A percentile compares a stretch with the other conserved stretches of the same genome.
These are phyloP conservation scores for Dissophora ornata DNA, from an alignment of 192 early-diverging fungal species.

Conservation along the genomic window DNA sequence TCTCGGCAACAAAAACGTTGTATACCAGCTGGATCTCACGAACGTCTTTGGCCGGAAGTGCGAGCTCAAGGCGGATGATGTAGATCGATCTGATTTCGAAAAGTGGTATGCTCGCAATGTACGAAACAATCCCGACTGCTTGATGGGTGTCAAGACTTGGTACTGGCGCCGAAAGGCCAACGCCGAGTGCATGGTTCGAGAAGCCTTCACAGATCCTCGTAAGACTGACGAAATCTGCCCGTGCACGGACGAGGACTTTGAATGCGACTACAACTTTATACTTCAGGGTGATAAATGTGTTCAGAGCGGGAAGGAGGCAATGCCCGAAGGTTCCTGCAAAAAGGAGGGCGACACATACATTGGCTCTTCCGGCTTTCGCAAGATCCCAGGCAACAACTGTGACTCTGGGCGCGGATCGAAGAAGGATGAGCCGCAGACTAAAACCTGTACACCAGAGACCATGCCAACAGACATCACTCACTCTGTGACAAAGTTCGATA, in stretches of 20 bases:
- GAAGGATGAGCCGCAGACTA: slow-evolving; percentile 68
- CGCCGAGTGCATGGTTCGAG: slow-evolving; percentile 80
- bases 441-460: slow-evolving; percentile 60
- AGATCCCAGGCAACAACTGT: slow-evolving; percentile 89
- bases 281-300: slow-evolving; percentile 71
- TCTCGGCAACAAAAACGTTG: slow-evolving; percentile 39
- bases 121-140: slow-evolving; percentile 71
- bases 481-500: slow-evolving; percentile 40
- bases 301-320: slow-evolving; percentile 59
- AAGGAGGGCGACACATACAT: slow-evolving; percentile 70
- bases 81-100: slow-evolving; percentile 75
- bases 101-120: slow-evolving; percentile 73
- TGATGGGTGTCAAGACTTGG: slow-evolving; percentile 79
- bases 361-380: slow-evolving; percentile 82
- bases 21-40: slow-evolving; percentile 80
- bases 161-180: slow-evolving; percentile 83
- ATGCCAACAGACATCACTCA: slow-evolving; percentile 39
- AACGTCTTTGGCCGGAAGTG: slow-evolving; percentile 73
- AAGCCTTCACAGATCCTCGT: slow-evolving; percentile 66
- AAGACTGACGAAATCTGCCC: slow-evolving; percentile 72
- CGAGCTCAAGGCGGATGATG: slow-evolving; percentile 66
- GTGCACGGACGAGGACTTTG: slow-evolving; percentile 88
- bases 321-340: slow-evolving; percentile 75
- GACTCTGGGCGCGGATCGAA: slow-evolving; percentile 54
- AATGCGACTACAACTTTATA: slow-evolving; percentile 92